These are phyloP conservation scores for Komagataella pseudopastoris DNA, from an alignment of 805 yeast genomes.

Conservation along the genomic window DNA sequence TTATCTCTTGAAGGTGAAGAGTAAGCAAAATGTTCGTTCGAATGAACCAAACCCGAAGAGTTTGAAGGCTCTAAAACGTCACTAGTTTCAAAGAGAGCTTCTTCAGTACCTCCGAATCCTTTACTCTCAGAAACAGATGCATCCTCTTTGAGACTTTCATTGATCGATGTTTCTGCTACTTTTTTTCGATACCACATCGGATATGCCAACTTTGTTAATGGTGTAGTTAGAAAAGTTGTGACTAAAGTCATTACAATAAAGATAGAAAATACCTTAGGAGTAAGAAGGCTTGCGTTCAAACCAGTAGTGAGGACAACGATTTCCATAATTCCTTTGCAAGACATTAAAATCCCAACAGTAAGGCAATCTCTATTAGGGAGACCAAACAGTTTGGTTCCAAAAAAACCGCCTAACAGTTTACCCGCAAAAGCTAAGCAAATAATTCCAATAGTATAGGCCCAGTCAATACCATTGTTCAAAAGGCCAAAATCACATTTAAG, in stretches of 20 bases:
- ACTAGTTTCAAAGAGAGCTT: neutral
- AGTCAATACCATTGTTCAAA: conserved; percentile 50
- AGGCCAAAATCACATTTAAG: conserved; percentile 55
- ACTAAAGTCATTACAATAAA: conserved; percentile 73
- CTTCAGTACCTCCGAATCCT: neutral
- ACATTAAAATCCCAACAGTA: conserved; percentile 72
- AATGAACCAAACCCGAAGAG: neutral
- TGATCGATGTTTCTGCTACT: conserved; percentile 9
- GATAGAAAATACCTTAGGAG: conserved; percentile 59
- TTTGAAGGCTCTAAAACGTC: neutral
- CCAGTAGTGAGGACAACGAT: conserved; percentile 70
- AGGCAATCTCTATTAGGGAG: conserved; percentile 61
- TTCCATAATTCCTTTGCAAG: conserved; percentile 82
- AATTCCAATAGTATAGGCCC: conserved; percentile 67
- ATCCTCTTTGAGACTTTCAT: neutral
- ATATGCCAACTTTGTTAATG: conserved; percentile 47
- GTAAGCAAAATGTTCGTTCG: neutral
- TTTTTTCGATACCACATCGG: conserved; percentile 49
- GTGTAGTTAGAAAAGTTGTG: conserved; percentile 71
- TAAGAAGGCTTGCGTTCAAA: conserved; percentile 53
- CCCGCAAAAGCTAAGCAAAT: conserved; percentile 56
- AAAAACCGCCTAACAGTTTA: conserved; percentile 52
- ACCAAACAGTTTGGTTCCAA: conserved; percentile 50
- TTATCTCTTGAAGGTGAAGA: neutral
- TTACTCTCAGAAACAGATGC: neutral